Conservation (phyloP, 1,284 basidiomycete species). For the Peniophora sp. region DNA sequence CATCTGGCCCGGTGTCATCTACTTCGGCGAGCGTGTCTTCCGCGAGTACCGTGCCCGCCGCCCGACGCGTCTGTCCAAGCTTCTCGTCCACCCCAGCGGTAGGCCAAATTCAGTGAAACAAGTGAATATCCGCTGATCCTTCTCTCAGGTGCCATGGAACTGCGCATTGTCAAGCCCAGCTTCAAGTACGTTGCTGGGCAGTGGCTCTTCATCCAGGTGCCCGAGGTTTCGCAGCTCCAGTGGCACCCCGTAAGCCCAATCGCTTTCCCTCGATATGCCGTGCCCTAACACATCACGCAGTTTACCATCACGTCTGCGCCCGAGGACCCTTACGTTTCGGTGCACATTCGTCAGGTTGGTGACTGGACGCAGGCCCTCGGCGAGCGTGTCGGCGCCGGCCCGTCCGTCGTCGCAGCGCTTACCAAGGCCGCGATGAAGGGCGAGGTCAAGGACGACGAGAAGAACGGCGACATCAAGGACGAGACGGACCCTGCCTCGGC, state of each 20-base stretch:
- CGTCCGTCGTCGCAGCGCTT: conserved; percentile 65
- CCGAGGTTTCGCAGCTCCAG: conserved; percentile 72
- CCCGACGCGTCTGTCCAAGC: conserved; percentile 71
- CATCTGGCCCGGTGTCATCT: conserved; percentile 81
- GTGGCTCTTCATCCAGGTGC: conserved; percentile 86
- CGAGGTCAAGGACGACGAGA: conserved; percentile 47
- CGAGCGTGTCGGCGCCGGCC: conserved; percentile 74
- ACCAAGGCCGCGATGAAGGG: conserved; percentile 71
- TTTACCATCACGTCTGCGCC: conserved; percentile 92
- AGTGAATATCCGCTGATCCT: background rate
- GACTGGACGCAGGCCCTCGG: conserved; percentile 81
- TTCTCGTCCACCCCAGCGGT: conserved; percentile 77
- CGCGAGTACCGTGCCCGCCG: conserved; percentile 72
- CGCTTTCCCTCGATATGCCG: background rate
- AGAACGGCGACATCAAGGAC: conserved; percentile 18
- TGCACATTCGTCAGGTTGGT: conserved; percentile 87
- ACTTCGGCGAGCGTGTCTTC: conserved; percentile 77
- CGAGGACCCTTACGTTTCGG: conserved; percentile 81
- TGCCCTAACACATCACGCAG: conserved; percentile 26
- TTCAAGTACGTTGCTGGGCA: conserved; percentile 87
- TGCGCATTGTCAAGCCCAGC: conserved; percentile 81
- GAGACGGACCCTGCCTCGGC: conserved; percentile 7
- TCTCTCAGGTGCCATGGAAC: conserved; percentile 71
- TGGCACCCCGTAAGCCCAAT: conserved; percentile 73
- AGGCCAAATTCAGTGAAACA: conserved; percentile 17